Evolutionary conservation across 1,284 basidiomycete species (phyloP).

Genomic region (Microbotryomycetes sp.): DNA sequence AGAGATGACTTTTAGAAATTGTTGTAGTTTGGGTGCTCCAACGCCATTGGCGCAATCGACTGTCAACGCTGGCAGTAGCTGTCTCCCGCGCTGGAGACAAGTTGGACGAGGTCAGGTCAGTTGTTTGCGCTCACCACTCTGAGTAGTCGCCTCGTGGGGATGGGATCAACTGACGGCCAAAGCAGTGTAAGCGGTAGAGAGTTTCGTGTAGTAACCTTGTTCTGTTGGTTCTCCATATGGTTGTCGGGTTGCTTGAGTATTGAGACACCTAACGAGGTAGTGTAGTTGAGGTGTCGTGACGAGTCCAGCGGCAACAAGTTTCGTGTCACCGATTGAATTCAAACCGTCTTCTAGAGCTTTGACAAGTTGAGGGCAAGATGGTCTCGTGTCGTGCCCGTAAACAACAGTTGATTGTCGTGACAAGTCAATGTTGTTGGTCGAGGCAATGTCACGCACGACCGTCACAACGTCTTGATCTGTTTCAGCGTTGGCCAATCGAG

Average conservation of each 20-base stretch:
- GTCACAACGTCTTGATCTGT: slow-evolving; percentile 65
- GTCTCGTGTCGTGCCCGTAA: slow-evolving; percentile 88
- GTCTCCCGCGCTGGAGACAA: slow-evolving; percentile 13
- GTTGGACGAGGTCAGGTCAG: background rate
- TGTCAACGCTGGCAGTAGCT: slow-evolving; percentile 49
- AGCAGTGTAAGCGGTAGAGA: slow-evolving; percentile 76
- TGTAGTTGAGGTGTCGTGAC: slow-evolving; percentile 94
- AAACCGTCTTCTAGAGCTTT: slow-evolving; percentile 78
- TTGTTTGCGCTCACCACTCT: background rate
- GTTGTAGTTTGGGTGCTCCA: slow-evolving; percentile 64
- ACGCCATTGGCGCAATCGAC: slow-evolving; percentile 99
- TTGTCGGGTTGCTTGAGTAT: slow-evolving; percentile 67
- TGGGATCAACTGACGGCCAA: slow-evolving; percentile 60
- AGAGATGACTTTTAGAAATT: slow-evolving; percentile 54
- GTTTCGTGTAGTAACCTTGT: slow-evolving; percentile 80
- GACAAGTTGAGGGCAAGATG: slow-evolving; percentile 77
- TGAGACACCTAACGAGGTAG: slow-evolving; percentile 85
- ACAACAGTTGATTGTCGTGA: slow-evolving; percentile 72
- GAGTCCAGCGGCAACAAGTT: slow-evolving; percentile 54
- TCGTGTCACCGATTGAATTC: slow-evolving; percentile 57
- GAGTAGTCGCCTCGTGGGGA: no score
- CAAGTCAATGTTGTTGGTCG: slow-evolving; percentile 67
- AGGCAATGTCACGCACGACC: slow-evolving; percentile 60
- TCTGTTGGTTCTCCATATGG: slow-evolving; percentile 76
- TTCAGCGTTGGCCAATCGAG: slow-evolving; percentile 77